Evolutionary conservation across 106 monocot species (phyloP).

Genomic region (Acorus calamus): DNA sequence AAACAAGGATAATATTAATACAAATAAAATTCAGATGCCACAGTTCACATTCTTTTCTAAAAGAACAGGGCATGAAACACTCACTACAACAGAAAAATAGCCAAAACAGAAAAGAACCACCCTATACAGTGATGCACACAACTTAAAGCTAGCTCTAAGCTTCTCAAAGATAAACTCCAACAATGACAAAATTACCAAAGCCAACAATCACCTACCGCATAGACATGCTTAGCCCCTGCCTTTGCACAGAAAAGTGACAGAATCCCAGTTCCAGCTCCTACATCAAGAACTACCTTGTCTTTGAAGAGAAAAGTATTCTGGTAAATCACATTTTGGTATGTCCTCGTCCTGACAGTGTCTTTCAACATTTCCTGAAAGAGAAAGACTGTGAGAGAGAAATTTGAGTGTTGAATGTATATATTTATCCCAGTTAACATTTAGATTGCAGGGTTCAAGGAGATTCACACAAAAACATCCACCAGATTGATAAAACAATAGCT

Average conservation of each 20-base stretch:
- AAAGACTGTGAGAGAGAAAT: not conserved
- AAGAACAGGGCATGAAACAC: too few species aligned
- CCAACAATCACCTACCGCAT: slow-evolving; percentile 44
- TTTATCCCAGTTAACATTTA: not conserved
- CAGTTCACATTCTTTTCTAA: too few species aligned
- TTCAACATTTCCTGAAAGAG: slow-evolving; percentile 84
- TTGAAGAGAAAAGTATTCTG: slow-evolving; percentile 73
- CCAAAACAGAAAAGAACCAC: too few species aligned
- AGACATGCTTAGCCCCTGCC: slow-evolving; percentile 95
- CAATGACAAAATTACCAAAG: not conserved
- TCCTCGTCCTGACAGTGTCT: slow-evolving; percentile 79
- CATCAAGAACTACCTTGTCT: slow-evolving; percentile 92
- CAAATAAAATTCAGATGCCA: too few species aligned
- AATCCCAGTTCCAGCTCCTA: slow-evolving; percentile 90
- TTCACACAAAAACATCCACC: too few species aligned
- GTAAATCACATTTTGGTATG: slow-evolving; percentile 94
- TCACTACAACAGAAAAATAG: too few species aligned
- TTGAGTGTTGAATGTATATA: not conserved
- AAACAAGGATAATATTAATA: too few species aligned
- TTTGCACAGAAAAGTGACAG: slow-evolving; percentile 94
- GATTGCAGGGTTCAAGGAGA: too few species aligned
- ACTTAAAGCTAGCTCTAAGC: not conserved
- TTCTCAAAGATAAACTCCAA: not conserved
- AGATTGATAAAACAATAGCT: too few species aligned
- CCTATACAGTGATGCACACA: too few species aligned